phyloP scores from a whole-genome alignment of 2,329 filamentous ascomycete genomes.

The Aspergillus latus region DNA sequence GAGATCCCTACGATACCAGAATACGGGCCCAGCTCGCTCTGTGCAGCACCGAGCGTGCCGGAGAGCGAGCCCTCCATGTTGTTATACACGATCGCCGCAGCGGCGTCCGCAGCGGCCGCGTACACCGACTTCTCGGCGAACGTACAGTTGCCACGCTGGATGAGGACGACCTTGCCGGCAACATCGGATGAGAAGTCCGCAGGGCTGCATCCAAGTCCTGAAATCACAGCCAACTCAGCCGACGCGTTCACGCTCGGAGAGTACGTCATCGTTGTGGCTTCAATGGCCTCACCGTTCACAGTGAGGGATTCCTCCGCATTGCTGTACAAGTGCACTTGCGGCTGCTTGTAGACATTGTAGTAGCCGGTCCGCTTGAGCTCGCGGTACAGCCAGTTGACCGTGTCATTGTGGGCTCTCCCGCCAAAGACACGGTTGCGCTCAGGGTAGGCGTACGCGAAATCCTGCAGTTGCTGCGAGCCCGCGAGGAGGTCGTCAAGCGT shows the following conservation, averaged over 20 bases:
- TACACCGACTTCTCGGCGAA: conserved; percentile 70
- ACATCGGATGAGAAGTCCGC: conserved; percentile 61
- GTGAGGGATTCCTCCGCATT: conserved; percentile 60
- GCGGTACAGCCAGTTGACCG: conserved; percentile 62
- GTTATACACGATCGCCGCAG: conserved; percentile 73
- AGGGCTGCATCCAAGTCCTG: conserved; percentile 65
- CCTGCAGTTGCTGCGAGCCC: conserved; percentile 58
- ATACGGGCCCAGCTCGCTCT: conserved; percentile 47
- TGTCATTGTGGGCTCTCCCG: conserved; percentile 60
- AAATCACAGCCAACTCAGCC: conserved; percentile 56
- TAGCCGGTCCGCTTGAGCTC: conserved; percentile 49
- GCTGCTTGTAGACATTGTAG: conserved; percentile 51
- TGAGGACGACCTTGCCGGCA: conserved; percentile 65
- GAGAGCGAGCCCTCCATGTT: conserved; percentile 61
- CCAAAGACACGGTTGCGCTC: conserved; percentile 34
- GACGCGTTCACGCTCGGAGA: conserved; percentile 52
- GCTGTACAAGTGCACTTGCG: conserved; percentile 61
- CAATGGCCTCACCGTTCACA: conserved; percentile 53
- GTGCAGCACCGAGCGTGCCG: conserved; percentile 66
- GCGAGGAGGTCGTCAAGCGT: conserved; percentile 55
- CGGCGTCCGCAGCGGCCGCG: conserved; percentile 69
- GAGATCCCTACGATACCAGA: conserved; percentile 66
- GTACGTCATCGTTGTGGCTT: conserved; percentile 61
- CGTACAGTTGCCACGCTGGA: conserved; percentile 66
- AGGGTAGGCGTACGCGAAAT: conserved; percentile 31